phyloP scores from a whole-genome alignment of 164 flowering plant genomes.

The Cinnamomum micranthum region DNA sequence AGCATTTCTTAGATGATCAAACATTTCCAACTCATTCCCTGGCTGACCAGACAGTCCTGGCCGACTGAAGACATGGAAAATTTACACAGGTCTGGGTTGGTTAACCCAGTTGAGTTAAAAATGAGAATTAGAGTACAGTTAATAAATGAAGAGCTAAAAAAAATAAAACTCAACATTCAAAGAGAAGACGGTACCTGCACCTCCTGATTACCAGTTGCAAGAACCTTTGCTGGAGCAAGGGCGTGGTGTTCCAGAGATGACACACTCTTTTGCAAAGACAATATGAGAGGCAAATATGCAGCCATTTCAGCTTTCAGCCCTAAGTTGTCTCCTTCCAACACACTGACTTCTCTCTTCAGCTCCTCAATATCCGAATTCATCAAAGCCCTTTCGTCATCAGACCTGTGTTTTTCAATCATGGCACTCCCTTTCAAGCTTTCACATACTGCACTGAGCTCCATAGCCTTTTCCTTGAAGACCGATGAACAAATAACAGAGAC shows the following conservation, averaged over 20 bases:
- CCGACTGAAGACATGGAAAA: too few relatives aligned
- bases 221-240: conserved; percentile 27
- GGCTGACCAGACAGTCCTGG: too few relatives aligned
- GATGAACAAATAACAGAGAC: conserved; percentile 17
- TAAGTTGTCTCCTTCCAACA: conserved; percentile 51
- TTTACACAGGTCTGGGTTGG: too few relatives aligned
- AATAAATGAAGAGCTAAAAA: too few relatives aligned
- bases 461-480: conserved; percentile 56
- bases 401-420: background rate
- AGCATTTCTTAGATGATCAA: too few relatives aligned
- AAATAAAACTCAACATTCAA: too few relatives aligned
- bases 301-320: conserved; percentile 47
- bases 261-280: conserved; percentile 48
- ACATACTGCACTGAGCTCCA: conserved; percentile 52
- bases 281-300: conserved; percentile 46
- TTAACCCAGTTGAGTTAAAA: too few relatives aligned
- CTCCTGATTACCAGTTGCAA: conserved; percentile 17
- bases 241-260: conserved; percentile 53
- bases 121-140: too few relatives aligned
- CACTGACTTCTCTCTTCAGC: conserved; percentile 38
- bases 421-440: conserved; percentile 32
- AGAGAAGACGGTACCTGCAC: conserved; percentile 28
- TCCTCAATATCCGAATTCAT: conserved; percentile 42
- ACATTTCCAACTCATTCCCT: too few relatives aligned
- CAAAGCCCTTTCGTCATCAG: conserved; percentile 26